phyloP scores from a whole-genome alignment of 345 rosid species.

The Leavenworthia alabamica region DNA sequence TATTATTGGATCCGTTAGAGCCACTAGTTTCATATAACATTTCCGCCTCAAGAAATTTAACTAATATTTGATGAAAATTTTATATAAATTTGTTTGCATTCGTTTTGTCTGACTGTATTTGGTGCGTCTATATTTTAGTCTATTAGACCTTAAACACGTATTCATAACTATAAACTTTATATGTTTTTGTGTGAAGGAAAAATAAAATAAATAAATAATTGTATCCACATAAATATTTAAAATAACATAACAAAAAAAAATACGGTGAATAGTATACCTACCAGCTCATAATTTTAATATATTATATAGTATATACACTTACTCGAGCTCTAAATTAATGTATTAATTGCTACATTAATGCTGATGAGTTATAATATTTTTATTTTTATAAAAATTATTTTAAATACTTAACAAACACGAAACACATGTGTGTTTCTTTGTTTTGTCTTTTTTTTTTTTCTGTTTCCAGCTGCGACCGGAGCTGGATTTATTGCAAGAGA shows the following conservation, averaged over 20 bases:
- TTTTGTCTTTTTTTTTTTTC: background rate
- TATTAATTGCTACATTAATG: background rate
- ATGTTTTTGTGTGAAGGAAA: background rate
- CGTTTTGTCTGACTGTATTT: background rate
- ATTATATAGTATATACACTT: background rate
- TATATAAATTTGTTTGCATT: background rate
- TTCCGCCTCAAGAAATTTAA: slow-evolving; percentile 3
- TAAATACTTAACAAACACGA: background rate
- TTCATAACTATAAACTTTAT: background rate
- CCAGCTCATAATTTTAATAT: background rate
- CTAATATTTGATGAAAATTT: background rate
- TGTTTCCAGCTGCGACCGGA: slow-evolving; percentile 81
- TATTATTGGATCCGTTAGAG: slow-evolving; percentile 18
- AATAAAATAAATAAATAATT: no score
- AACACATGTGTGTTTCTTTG: background rate
- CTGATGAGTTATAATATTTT: background rate
- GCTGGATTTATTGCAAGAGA: slow-evolving; percentile 90
- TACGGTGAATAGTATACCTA: background rate
- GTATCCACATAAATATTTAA: background rate
- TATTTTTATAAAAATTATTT: background rate
- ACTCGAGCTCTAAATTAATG: background rate
- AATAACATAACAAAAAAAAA: background rate
- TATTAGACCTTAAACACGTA: background rate
- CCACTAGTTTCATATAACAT: slow-evolving; percentile 19
- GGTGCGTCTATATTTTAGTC: background rate